Conservation (phyloP, 1,284 basidiomycete genomes). For the Volvariella volvacea region DNA sequence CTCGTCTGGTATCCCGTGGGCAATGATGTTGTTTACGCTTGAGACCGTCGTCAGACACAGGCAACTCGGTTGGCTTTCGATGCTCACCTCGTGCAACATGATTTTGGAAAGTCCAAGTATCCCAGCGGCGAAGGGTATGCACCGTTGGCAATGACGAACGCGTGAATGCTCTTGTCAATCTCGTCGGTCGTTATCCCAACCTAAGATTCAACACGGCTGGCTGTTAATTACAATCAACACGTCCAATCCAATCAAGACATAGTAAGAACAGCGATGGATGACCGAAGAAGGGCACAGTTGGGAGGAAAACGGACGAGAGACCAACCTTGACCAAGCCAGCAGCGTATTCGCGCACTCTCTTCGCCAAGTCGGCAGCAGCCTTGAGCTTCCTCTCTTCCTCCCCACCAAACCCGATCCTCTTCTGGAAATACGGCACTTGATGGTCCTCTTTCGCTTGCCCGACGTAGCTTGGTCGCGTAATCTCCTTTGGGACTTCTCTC, state of each 20-base stretch:
- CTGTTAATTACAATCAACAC: too few relatives aligned
- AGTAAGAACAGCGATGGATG: neutral
- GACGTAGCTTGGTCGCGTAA: conserved; percentile 55
- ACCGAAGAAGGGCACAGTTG: neutral
- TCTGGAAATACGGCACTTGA: conserved; percentile 11
- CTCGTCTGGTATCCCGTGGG: conserved; percentile 87
- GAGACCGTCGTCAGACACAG: too few relatives aligned
- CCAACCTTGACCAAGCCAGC: conserved; percentile 26
- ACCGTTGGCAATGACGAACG: conserved; percentile 56
- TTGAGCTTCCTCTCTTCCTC: conserved; percentile 54
- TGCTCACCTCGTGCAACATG: conserved; percentile 69
- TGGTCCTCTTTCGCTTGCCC: conserved; percentile 8
- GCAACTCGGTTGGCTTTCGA: neutral
- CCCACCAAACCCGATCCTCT: conserved; percentile 48
- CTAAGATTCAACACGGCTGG: conserved; percentile 33
- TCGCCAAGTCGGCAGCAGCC: conserved; percentile 55
- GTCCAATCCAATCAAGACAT: conserved; percentile 3
- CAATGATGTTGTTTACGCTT: conserved; percentile 82
- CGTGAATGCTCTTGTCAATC: conserved; percentile 68
- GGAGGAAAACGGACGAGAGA: conserved; percentile 1
- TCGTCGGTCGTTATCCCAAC: conserved; percentile 68
- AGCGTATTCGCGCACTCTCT: conserved; percentile 54
- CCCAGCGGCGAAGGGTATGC: conserved; percentile 87
- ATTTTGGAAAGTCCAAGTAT: conserved; percentile 79
- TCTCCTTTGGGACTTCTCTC: conserved; percentile 52